phyloP scores from a whole-genome alignment of 2,329 filamentous ascomycete species.

The Calonectria pauciramosa region DNA sequence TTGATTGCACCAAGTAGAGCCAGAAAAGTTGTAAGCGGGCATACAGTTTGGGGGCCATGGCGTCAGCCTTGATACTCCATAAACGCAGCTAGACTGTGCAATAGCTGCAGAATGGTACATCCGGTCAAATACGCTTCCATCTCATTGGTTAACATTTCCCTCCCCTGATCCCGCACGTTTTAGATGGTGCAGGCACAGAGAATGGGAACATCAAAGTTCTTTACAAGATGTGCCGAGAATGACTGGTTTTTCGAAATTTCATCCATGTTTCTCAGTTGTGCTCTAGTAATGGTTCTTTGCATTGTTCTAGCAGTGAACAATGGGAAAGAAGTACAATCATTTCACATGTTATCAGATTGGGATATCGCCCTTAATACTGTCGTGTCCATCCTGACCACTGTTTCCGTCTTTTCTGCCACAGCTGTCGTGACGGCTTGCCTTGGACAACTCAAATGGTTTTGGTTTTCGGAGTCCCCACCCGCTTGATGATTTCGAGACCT shows the following conservation, averaged over 20 bases:
- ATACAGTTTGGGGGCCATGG: background rate
- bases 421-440: background rate
- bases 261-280: background rate
- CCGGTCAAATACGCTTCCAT: background rate
- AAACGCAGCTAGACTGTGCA: background rate
- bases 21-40: background rate
- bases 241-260: background rate
- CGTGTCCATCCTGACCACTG: background rate
- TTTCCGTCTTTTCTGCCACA: background rate
- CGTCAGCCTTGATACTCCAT: background rate
- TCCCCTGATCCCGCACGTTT: background rate
- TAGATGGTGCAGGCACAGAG: background rate
- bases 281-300: background rate
- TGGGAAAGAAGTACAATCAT: background rate
- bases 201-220: background rate
- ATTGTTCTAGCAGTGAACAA: background rate
- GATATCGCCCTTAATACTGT: background rate
- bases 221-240: background rate
- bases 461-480: background rate
- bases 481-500: background rate
- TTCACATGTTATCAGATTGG: background rate
- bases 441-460: background rate
- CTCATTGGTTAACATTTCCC: background rate
- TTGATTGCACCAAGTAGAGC: background rate
- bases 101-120: background rate